These are phyloP conservation scores for Cyberlindnera amylophila DNA, from an alignment of 805 yeast species.

Conservation along the genomic window DNA sequence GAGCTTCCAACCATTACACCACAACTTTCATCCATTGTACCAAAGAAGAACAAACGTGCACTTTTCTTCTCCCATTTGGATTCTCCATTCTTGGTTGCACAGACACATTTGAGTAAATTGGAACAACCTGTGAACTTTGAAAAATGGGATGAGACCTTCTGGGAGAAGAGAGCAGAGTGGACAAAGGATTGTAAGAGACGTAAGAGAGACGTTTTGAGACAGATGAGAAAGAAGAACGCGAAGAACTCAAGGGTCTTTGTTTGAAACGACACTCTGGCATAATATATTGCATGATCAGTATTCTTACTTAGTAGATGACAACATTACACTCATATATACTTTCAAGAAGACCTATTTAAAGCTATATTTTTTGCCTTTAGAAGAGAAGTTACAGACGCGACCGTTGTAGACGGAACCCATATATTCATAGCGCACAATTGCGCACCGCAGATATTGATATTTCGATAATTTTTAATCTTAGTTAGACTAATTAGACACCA, in stretches of 20 bases:
- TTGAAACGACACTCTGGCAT: conserved; percentile 2
- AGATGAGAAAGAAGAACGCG: conserved; percentile 42
- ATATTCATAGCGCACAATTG: too few species aligned
- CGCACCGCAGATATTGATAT: too few species aligned
- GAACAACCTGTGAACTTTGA: conserved; percentile 32
- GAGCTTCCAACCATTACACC: conserved; percentile 22
- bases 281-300: too few species aligned
- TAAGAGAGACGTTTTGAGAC: conserved; percentile 68
- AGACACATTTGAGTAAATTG: conserved; percentile 68
- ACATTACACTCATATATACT: too few species aligned
- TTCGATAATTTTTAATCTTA: too few species aligned
- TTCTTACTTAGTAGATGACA: too few species aligned
- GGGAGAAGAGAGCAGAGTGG: conserved; percentile 78
- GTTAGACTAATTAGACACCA: too few species aligned
- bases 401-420: too few species aligned
- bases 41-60: conserved; percentile 32
- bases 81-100: conserved; percentile 85
- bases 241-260: conserved; percentile 23
- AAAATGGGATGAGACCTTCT: conserved; percentile 73
- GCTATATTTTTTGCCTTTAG: too few species aligned
- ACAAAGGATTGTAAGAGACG: conserved; percentile 70
- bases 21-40: conserved; percentile 15
- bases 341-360: too few species aligned
- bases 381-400: too few species aligned
- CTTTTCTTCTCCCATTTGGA: conserved; percentile 79